phyloP scores from a whole-genome alignment of 108 stramenopile species.

The Schizochytrium sp. region DNA sequence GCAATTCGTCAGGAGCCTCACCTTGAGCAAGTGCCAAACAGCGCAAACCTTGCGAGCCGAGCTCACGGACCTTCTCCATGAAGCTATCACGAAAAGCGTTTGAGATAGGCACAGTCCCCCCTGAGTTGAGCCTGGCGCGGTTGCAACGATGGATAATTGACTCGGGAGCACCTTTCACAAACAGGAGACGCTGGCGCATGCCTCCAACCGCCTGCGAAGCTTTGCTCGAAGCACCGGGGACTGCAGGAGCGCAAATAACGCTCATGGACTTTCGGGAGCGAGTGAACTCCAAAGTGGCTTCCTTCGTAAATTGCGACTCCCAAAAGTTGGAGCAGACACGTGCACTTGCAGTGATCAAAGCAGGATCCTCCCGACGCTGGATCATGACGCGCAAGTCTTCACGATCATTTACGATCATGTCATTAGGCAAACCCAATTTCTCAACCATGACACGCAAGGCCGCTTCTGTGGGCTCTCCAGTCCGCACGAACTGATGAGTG shows the following conservation, averaged over 20 bases:
- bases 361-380: constrained; percentile 58
- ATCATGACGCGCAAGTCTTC: not conserved
- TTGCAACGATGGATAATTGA: constrained; percentile 90
- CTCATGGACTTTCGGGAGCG: constrained; percentile 70
- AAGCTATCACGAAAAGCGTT: constrained; percentile 79
- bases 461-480: constrained; percentile 98
- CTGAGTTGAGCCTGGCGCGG: constrained; percentile 78
- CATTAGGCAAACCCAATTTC: constrained; percentile 76
- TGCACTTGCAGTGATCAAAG: constrained; percentile 14
- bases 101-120: constrained; percentile 42
- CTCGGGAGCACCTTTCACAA: constrained; percentile 97
- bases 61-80: constrained; percentile 81
- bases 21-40: constrained; percentile 87
- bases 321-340: constrained; percentile 51
- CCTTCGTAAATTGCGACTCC: constrained; percentile 72
- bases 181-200: constrained; percentile 77
- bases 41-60: constrained; percentile 90
- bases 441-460: constrained; percentile 92
- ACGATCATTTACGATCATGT: constrained; percentile 52
- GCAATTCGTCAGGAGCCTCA: constrained; percentile 12
- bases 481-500: constrained; percentile 76
- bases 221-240: constrained; percentile 61
- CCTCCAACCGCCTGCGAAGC: not conserved
- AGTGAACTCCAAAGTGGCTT: constrained; percentile 93
- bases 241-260: constrained; percentile 69